phyloP scores from a whole-genome alignment of 1,284 basidiomycete genomes.

The Mycena citricolor region DNA sequence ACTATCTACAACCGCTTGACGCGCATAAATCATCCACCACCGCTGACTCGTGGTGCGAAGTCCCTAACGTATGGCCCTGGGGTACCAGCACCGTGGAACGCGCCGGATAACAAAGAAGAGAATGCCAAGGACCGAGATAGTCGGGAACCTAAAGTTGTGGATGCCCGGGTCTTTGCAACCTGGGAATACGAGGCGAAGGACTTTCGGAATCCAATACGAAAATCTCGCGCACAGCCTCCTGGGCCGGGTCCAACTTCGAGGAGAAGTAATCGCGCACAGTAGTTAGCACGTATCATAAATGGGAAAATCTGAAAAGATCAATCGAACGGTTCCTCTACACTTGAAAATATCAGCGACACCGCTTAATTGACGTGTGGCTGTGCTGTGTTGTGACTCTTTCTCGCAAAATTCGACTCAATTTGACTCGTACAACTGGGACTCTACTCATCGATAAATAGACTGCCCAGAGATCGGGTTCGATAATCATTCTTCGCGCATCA shows the following conservation, averaged over 20 bases:
- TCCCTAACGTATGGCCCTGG: slow-evolving; percentile 62
- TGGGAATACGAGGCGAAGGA: slow-evolving; percentile 75
- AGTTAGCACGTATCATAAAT: too few species aligned
- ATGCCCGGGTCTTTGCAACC: slow-evolving; percentile 69
- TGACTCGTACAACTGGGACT: too few species aligned
- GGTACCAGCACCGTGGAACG: slow-evolving; percentile 68
- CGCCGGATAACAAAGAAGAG: slow-evolving; percentile 37
- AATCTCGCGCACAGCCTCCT: slow-evolving; percentile 1
- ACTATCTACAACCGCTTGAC: slow-evolving; percentile 58
- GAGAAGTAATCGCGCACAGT: slow-evolving; percentile 14
- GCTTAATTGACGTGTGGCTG: too few species aligned
- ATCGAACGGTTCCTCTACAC: too few species aligned
- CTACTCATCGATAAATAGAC: too few species aligned
- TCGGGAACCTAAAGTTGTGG: slow-evolving; percentile 49
- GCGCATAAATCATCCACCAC: slow-evolving; percentile 62
- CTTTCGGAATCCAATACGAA: slow-evolving; percentile 48
- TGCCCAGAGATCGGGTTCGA: too few species aligned
- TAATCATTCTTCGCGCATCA: too few species aligned
- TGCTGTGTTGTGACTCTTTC: too few species aligned
- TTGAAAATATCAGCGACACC: too few species aligned
- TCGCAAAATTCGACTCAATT: too few species aligned
- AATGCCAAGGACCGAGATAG: slow-evolving; percentile 35
- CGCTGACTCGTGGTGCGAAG: slow-evolving; percentile 54
- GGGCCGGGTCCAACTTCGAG: not conserved
- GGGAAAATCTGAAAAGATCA: too few species aligned